Evolutionary conservation across 257 asterid species (phyloP).

Genomic region (Hygrophila difformis): DNA sequence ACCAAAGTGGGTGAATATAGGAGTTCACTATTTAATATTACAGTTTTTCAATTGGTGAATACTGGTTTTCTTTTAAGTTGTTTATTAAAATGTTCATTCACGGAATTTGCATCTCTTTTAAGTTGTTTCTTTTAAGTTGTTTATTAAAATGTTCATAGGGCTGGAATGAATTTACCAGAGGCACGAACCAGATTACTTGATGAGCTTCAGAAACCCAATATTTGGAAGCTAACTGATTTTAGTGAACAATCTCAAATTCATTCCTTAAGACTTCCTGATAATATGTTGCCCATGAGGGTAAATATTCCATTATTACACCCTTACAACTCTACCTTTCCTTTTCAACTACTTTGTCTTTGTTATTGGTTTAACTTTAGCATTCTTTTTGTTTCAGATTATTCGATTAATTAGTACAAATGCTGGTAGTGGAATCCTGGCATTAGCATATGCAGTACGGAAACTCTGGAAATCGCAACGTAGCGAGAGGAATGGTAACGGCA

Average conservation of each 20-base stretch:
- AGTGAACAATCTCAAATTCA: slow-evolving; percentile 44
- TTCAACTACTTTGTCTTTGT: no score
- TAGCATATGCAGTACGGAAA: slow-evolving; percentile 53
- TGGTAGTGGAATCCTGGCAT: slow-evolving; percentile 49
- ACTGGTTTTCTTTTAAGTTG: slow-evolving; percentile 1
- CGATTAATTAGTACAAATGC: slow-evolving; percentile 47
- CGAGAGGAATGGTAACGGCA: slow-evolving; percentile 36
- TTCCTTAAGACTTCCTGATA: slow-evolving; percentile 47
- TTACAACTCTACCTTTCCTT: no score
- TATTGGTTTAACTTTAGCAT: neutral
- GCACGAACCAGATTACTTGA: slow-evolving; percentile 29
- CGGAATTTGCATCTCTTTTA: neutral
- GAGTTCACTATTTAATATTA: slow-evolving; percentile 24
- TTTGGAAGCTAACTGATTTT: slow-evolving; percentile 46
- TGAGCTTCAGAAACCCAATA: slow-evolving; percentile 39
- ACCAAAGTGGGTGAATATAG: slow-evolving; percentile 26
- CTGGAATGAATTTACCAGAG: slow-evolving; percentile 30
- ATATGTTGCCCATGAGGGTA: slow-evolving; percentile 41
- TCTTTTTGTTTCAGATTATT: slow-evolving; percentile 34
- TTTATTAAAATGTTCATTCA: slow-evolving; percentile 5
- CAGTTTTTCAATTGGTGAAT: slow-evolving; percentile 32
- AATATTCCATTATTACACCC: neutral
- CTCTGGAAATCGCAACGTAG: slow-evolving; percentile 61
- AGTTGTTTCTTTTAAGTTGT: slow-evolving; percentile 1
- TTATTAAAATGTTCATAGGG: slow-evolving; percentile 39